phyloP scores from a whole-genome alignment of 2,329 filamentous ascomycete species.

The Lasiodiplodia citricola region DNA sequence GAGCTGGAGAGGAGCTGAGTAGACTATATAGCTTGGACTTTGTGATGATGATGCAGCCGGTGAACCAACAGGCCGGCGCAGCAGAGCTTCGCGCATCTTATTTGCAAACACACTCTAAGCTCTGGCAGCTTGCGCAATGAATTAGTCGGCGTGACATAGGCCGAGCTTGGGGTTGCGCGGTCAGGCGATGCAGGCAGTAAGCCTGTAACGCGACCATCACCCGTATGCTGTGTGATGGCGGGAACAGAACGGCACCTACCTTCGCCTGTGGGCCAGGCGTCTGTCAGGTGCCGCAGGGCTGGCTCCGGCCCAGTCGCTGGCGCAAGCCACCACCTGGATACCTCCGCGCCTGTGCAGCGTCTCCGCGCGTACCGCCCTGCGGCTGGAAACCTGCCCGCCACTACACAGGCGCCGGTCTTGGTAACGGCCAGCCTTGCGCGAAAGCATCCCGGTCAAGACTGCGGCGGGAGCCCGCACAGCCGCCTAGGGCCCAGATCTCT shows the following conservation, averaged over 20 bases:
- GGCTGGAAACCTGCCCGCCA: conserved; percentile 1
- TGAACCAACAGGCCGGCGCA: not conserved
- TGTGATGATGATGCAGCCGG: not conserved
- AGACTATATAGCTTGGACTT: conserved; percentile 6
- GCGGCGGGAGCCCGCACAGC: conserved; percentile 4
- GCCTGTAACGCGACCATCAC: conserved; percentile 16
- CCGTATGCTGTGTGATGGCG: conserved; percentile 14
- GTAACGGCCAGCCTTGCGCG: not conserved
- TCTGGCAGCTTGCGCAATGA: conserved; percentile 21
- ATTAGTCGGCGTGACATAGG: conserved; percentile 17
- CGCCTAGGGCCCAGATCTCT: not conserved
- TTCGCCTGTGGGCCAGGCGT: conserved; percentile 8
- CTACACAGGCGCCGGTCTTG: not conserved
- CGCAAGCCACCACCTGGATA: conserved; percentile 14
- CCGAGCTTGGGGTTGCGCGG: conserved; percentile 12
- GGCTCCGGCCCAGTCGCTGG: conserved; percentile 20
- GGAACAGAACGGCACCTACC: conserved; percentile 1
- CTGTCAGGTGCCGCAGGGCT: conserved; percentile 26
- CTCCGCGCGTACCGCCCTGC: conserved; percentile 15
- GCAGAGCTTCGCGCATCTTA: not conserved
- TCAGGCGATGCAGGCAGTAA: conserved; percentile 24
- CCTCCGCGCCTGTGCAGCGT: not conserved
- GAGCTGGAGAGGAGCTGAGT: conserved; percentile 9
- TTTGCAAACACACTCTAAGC: conserved; percentile 9
- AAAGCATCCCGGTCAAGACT: not conserved